Conservation (phyloP, 1,284 basidiomycete species). For the Sphaerobolus stellatus region DNA sequence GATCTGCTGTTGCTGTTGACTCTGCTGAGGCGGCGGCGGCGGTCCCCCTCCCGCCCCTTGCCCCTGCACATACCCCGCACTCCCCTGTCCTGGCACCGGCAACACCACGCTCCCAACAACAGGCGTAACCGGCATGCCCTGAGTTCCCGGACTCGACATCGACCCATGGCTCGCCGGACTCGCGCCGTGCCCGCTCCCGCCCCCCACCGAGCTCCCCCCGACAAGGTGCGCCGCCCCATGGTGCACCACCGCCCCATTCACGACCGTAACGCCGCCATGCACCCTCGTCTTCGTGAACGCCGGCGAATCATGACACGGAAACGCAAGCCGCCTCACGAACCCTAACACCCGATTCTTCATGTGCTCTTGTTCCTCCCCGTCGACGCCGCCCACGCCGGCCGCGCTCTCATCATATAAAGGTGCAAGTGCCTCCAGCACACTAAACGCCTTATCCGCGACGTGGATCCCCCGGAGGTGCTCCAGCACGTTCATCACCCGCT, state of each 20-base stretch:
- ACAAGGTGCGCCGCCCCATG: conserved; percentile 7
- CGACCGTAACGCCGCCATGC: no score
- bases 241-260: no score
- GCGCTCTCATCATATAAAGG: conserved; percentile 60
- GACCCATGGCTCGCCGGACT: no score
- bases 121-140: conserved; percentile 7
- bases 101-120: background rate
- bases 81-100: no score
- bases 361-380: conserved; percentile 52
- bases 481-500: conserved; percentile 61
- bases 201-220: conserved; percentile 7
- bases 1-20: no score
- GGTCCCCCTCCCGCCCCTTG: no score
- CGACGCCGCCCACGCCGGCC: conserved; percentile 12
- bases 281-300: conserved; percentile 11
- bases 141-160: no score
- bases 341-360: conserved; percentile 59
- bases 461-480: conserved; percentile 60
- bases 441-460: conserved; percentile 69
- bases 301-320: conserved; percentile 70
- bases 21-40: no score
- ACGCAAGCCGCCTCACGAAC: conserved; percentile 68
- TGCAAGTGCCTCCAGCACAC: conserved; percentile 64
- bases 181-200: background rate
- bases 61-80: no score